phyloP scores from a whole-genome alignment of 1,284 basidiomycete genomes.

The Megacollybia platyphylla region DNA sequence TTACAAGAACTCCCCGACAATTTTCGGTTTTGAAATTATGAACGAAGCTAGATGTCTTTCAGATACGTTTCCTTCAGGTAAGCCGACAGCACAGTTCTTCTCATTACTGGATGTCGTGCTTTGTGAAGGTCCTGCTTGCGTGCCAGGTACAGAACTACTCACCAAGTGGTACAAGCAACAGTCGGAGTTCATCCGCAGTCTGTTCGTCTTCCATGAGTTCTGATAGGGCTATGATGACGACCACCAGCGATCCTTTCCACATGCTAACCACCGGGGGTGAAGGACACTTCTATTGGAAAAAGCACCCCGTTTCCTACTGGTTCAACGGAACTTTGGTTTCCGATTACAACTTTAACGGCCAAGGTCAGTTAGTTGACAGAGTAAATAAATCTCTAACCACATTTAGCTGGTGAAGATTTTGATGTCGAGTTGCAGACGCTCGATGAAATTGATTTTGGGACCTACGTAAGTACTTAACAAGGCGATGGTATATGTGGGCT shows the following conservation, averaged over 20 bases:
- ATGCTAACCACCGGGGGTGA: conserved; percentile 47
- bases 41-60: conserved; percentile 45
- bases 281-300: conserved; percentile 40
- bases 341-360: conserved; percentile 46
- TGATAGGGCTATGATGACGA: neutral
- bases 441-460: conserved; percentile 43
- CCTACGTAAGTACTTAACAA: conserved; percentile 24
- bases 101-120: conserved; percentile 8
- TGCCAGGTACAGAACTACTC: conserved; percentile 30
- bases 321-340: conserved; percentile 26
- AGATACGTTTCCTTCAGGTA: conserved; percentile 13
- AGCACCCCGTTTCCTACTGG: conserved; percentile 25
- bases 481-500: neutral
- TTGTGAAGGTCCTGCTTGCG: conserved; percentile 29
- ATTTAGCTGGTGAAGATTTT: conserved; percentile 41
- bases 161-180: conserved; percentile 38
- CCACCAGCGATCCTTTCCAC: conserved; percentile 35
- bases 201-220: neutral
- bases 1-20: conserved; percentile 36
- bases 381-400: neutral
- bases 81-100: neutral
- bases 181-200: conserved; percentile 32
- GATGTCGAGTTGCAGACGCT: conserved; percentile 28
- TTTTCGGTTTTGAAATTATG: conserved; percentile 49
- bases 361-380: conserved; percentile 20